Base-by-base conservation (phyloP, 2,329 filamentous ascomycete genomes). In the Hysterium pulicare region DNA sequence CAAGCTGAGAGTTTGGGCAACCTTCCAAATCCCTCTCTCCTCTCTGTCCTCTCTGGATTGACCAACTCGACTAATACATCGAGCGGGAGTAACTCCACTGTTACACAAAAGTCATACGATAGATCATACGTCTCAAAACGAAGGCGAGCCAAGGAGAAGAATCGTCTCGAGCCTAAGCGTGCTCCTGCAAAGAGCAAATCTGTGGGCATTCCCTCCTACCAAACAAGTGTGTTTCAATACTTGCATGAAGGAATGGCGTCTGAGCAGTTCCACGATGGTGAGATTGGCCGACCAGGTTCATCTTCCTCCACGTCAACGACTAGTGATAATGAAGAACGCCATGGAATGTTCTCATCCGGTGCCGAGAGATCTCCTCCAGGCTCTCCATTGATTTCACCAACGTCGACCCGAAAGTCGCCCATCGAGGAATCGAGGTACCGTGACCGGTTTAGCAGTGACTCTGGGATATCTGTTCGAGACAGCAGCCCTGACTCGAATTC, bases 11-110 rank as follows among this genome's bases (percentile, higher is more conserved):
- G 45, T 34, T 53, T 61, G 34, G 45, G 47, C 3, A 51, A 54
- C 34, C 41, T 68, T 28, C 62, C 66, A 24, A 71, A 70, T 38
- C 61, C 66, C 5, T 74, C 71, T 4, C 48, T 71, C 23, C 50
- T 67, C 32, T 74, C 71, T 2, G 59, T 72, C 3, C 47, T 69
- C 8, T 71, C 71, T 19, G 63, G 58, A 38, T 48, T 69, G 33
- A 73, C 70, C 3, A 63, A 66, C 38, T 57, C 58, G 8, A 71
- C 71, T 11, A 63, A 57, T 38, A 56, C 56, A 13, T 72, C 70
- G 1, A 71, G 66, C 49, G 69, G 63, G n/a, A 74, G 71, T 52
- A 70, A 64, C 41, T 71, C 70, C 1, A 74, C 72, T 3, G 62
- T 73, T 10, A 74, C 69, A 9, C 70, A 71, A 46, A 58, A 58